phyloP scores from a whole-genome alignment of 805 yeast genomes.

The Hanseniaspora taiwanica region DNA sequence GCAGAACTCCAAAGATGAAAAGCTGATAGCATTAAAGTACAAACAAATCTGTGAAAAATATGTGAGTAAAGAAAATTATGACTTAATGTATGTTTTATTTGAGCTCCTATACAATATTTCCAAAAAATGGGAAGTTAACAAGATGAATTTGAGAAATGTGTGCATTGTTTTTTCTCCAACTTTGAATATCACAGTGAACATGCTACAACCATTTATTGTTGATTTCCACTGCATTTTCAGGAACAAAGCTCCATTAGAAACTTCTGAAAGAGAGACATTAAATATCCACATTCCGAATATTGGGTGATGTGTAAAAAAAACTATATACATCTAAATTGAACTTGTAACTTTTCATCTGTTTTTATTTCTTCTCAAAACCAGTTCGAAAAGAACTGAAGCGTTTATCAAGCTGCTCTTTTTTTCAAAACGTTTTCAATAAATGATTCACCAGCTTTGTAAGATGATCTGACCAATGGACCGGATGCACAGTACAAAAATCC shows the following conservation, averaged over 20 bases:
- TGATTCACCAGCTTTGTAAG: conserved; percentile 97
- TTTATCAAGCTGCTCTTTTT: conserved; percentile 34
- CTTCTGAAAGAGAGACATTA: conserved; percentile 32
- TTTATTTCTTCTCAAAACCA: background rate
- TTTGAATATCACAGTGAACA: conserved; percentile 48
- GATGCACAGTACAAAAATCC: conserved; percentile 95
- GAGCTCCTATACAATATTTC: conserved; percentile 54
- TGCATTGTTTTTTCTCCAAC: conserved; percentile 80
- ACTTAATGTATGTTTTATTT: conserved; percentile 52
- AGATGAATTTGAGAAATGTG: conserved; percentile 72
- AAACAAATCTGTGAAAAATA: conserved; percentile 20
- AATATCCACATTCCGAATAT: conserved; percentile 38
- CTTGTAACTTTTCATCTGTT: background rate
- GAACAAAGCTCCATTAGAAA: conserved; percentile 29
- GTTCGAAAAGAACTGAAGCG: background rate
- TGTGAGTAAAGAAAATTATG: conserved; percentile 42
- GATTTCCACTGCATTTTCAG: conserved; percentile 54
- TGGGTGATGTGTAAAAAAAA: background rate
- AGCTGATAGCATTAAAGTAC: conserved; percentile 19
- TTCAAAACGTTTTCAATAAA: conserved; percentile 87
- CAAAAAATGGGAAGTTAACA: conserved; percentile 46
- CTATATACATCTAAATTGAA: conserved; percentile 1
- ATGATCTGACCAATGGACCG: conserved; percentile 92
- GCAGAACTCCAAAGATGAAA: conserved; percentile 19
- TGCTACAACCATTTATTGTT: conserved; percentile 44